A percentile compares a stretch with the other conserved stretches of the same genome.
Evolutionary conservation across 441 rosid species (phyloP).

Genomic region (Adansonia rubrostipa): DNA sequence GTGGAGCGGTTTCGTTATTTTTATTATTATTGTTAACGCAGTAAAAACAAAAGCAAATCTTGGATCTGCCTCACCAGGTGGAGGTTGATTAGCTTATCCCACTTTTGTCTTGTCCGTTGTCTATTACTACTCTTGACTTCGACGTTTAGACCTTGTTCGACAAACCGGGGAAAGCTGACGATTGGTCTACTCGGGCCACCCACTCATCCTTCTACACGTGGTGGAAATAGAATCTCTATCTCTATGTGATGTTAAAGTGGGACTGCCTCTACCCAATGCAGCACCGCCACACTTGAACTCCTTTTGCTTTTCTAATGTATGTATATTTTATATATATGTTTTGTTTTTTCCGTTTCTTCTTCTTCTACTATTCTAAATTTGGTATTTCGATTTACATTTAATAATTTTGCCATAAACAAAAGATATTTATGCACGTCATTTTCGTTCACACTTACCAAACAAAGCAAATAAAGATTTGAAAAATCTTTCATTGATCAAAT

Average conservation of each 20-base stretch:
- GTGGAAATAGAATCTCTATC: neutral
- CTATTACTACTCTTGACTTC: neutral
- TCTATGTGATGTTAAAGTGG: neutral
- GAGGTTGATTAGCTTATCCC: constrained; percentile 29
- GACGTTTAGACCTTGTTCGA: neutral
- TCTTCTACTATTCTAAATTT: too few species aligned
- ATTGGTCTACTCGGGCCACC: neutral
- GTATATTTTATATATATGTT: too few species aligned
- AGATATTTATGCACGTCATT: neutral
- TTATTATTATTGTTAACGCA: neutral
- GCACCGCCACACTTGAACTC: neutral
- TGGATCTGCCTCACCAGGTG: constrained; percentile 26
- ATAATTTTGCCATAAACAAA: neutral
- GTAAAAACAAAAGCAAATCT: neutral
- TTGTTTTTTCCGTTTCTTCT: too few species aligned
- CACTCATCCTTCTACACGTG: neutral
- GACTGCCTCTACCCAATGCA: neutral
- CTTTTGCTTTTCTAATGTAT: neutral
- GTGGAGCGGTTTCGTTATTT: constrained; percentile 20
- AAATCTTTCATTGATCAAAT: neutral
- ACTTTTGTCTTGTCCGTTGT: neutral
- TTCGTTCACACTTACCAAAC: neutral
- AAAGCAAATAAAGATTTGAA: neutral
- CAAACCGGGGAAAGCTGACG: neutral
- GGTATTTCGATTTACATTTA: too few species aligned